Conservation (phyloP, 169 alveolate species). For the Neospora caninum region DNA sequence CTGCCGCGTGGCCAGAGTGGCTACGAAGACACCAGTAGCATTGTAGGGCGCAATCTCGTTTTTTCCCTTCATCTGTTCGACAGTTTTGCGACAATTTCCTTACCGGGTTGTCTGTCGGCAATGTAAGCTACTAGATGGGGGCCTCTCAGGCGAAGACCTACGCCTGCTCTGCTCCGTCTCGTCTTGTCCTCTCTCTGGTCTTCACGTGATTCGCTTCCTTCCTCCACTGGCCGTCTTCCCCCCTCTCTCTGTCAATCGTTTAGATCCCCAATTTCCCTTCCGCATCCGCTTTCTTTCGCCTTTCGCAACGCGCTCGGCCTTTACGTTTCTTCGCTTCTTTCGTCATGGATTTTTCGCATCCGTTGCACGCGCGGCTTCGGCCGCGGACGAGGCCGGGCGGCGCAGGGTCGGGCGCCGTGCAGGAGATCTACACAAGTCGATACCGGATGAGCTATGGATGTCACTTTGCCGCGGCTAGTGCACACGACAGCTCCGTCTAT, state of each 20-base stretch:
- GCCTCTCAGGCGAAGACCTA: not conserved
- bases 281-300: not conserved
- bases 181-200: not conserved
- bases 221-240: not conserved
- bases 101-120: too few species aligned
- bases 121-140: too few species aligned
- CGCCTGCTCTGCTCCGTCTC: not conserved
- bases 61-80: too few species aligned
- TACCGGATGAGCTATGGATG: slow-evolving; percentile 38
- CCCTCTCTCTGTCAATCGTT: not conserved
- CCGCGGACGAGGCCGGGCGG: not conserved
- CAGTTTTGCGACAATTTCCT: too few species aligned
- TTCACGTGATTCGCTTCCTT: not conserved
- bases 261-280: not conserved
- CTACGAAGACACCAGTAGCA: too few species aligned
- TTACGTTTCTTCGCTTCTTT: not conserved
- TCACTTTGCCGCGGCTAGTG: slow-evolving; percentile 18
- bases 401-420: not conserved
- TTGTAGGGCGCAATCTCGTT: too few species aligned
- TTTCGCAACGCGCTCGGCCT: not conserved
- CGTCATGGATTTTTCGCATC: not conserved
- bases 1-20: too few species aligned
- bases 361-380: not conserved
- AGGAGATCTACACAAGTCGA: slow-evolving; percentile 2
- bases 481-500: slow-evolving; percentile 24